phyloP scores from a whole-genome alignment of 768 basidiomycete species.

The Rhodosporidiobolus sp. region DNA sequence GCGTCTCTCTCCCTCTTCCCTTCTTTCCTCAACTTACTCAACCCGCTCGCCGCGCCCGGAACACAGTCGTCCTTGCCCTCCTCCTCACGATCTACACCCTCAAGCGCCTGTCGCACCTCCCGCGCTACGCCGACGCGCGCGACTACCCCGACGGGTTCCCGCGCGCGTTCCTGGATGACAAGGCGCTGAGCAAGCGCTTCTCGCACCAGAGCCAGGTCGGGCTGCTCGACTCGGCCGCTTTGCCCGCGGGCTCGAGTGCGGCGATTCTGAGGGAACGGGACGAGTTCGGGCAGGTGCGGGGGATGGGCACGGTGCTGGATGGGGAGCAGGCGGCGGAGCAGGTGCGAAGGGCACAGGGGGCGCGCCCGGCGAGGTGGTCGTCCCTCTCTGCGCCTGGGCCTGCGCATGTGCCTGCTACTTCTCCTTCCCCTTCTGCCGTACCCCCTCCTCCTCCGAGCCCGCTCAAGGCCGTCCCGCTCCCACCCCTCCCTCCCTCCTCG shows the following conservation, averaged over 20 bases:
- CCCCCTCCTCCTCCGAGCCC: too few relatives aligned
- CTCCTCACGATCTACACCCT: slow-evolving; percentile 16
- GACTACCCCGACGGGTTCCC: slow-evolving; percentile 25
- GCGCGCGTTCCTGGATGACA: background rate
- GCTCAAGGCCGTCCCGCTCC: too few relatives aligned
- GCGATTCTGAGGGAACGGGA: background rate
- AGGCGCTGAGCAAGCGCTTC: slow-evolving; percentile 3
- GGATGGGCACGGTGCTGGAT: too few relatives aligned
- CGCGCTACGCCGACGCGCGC: slow-evolving; percentile 23
- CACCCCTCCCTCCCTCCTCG: too few relatives aligned
- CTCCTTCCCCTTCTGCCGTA: too few relatives aligned
- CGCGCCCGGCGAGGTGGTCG: too few relatives aligned
- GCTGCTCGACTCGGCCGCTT: background rate
- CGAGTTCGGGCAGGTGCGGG: background rate
- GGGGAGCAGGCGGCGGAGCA: too few relatives aligned
- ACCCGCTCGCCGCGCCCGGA: background rate
- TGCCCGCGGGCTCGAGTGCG: background rate
- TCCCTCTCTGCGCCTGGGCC: too few relatives aligned
- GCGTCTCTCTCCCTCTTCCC: background rate
- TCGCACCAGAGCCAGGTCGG: background rate
- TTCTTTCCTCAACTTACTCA: background rate
- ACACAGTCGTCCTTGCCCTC: slow-evolving; percentile 25
- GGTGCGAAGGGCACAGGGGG: too few relatives aligned
- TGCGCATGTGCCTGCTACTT: too few relatives aligned
- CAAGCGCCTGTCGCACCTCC: slow-evolving; percentile 13